Evolutionary conservation across 768 basidiomycete genomes (phyloP).

Genomic region (Boletus sensibilis): DNA sequence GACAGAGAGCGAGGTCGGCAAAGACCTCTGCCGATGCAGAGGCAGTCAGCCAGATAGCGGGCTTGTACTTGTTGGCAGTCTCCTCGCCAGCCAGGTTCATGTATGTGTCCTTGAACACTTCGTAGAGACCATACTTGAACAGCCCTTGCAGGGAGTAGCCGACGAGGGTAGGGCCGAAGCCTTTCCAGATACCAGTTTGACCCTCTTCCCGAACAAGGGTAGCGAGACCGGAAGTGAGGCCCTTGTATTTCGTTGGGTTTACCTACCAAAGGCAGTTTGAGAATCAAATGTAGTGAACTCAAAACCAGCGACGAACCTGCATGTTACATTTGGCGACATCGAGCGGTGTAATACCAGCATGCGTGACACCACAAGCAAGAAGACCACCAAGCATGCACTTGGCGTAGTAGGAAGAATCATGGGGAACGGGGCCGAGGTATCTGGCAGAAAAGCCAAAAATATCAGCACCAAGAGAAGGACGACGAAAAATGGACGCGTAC

Average conservation of each 20-base stretch:
- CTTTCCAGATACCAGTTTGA: conserved; percentile 86
- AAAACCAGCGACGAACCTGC: neutral
- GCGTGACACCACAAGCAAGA: conserved; percentile 8
- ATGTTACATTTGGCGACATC: conserved; percentile 11
- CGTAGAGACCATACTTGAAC: conserved; percentile 99
- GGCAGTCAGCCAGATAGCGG: conserved; percentile 88
- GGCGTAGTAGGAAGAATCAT: conserved; percentile 11
- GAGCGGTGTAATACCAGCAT: conserved; percentile 9
- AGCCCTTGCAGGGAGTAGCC: conserved; percentile 94
- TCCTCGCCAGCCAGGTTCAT: conserved; percentile 89
- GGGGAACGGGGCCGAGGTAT: conserved; percentile 13
- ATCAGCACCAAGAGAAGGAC: neutral
- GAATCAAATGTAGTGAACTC: no score
- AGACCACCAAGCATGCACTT: conserved; percentile 12
- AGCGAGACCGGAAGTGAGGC: conserved; percentile 57
- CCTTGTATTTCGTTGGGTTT: conserved; percentile 70
- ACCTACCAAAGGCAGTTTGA: conserved; percentile 45
- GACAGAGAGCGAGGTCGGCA: conserved; percentile 94
- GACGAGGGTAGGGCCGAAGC: conserved; percentile 87
- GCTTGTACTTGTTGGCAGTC: conserved; percentile 74
- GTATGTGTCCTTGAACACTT: conserved; percentile 92
- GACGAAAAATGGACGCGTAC: neutral
- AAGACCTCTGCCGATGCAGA: conserved; percentile 94
- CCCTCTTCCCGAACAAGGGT: conserved; percentile 79
- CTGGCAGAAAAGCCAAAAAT: neutral